Evolutionary conservation across 2,329 filamentous ascomycete genomes (phyloP), one percentile per base, ranked within the genome.

Genomic region (Tolypocladium inflatum): DNA sequence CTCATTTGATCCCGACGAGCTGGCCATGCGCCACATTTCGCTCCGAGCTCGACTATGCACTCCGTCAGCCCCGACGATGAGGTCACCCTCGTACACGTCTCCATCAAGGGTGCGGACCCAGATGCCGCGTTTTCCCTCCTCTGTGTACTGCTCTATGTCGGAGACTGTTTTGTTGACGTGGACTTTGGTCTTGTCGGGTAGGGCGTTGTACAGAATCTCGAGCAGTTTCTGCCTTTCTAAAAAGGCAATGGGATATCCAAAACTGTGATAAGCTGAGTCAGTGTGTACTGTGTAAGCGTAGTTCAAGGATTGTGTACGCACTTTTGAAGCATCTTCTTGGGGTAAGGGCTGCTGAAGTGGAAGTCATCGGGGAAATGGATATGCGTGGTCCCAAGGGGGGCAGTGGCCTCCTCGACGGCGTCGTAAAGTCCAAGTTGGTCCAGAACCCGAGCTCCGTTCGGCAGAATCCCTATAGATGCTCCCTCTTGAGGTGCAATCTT

Each of bases 401-500:
- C 55, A 6, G 55, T 50, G 19, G 55, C 21, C 17, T 51, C 13
- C 23, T 74, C 21, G 0, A 67, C 55, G 0, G 62, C 62, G 19
- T 71, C 64, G 41, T 69, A 71, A 21, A 68, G 64, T 2, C 62
- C 64, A 0, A 83, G 63, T 63, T 84, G 80, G 54, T 81, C 78
- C 1, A 82, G 62, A 11, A 83, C 75, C 0, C 75, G 71, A 7
- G 67, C 58, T 1, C 76, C 76, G 39, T 78, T 71, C 1, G 79
- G 71, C 1, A 71, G 58, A 0, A 82, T 61, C 1, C 71, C 77
- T 38, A 84, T 78, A 11, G 72, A 74, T 0, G 79, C 78, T 1
- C 81, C 80, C 0, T 76, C 66, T 48, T 74, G 68, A 0, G 79
- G 78, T 0, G 74, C 73, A 30, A 81, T 73, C 0, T 71, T 64